Evolutionary conservation across 805 yeast genomes (phyloP), one percentile per base, ranked within the genome.

Genomic region (Metschnikowia reukaufii): DNA sequence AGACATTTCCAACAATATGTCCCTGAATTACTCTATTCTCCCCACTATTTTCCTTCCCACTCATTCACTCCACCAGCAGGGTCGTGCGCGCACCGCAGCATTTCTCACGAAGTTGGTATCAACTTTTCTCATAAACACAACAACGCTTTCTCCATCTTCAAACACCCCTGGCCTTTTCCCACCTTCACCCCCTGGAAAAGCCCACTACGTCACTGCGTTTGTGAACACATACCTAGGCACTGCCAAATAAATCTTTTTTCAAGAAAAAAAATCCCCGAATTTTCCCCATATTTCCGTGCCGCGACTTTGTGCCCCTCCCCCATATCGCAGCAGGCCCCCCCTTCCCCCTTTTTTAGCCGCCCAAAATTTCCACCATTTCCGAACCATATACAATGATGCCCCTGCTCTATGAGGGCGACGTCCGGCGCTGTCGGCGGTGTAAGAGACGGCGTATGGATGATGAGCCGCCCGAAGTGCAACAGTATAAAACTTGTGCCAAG

Each of bases 401-500:
- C 31, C 33, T 27, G 40, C 51, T 52, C 50, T 54, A 52, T 38
- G 58, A 54, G 23, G 54, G 51, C 27, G 68, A 57, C 53, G 42
- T 47, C 45, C 67, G 74, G 40, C 61, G 74, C 30, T 78, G 83
- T 57, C 80, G 83, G 59, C 76, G 83, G 56, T 78, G 83, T 64
- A 78, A 78, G 57, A 63, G 81, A 42, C 74, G 76, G 70, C 70
- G 83, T 64, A 70, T 76, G 52, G 76, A 73, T 49, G 78, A 77
- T 50, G 83, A 78, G 61, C 78, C 79, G 19, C 77, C 79, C 1
- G 82, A 78, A 51, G 82, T 78, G 34, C 67, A 73, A 54, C 80
- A 76, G 57, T 78, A 77, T 59, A 78, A 78, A 51, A 78, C 83
- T 4, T 78, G 83, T 62, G 80, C 78, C 57, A 77, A 79, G 51